Percentiles rank a stretch among this genome's conserved stretches.
Conservation (phyloP, 2,329 filamentous ascomycete genomes). For the Colletotrichum ledebouriae region DNA sequence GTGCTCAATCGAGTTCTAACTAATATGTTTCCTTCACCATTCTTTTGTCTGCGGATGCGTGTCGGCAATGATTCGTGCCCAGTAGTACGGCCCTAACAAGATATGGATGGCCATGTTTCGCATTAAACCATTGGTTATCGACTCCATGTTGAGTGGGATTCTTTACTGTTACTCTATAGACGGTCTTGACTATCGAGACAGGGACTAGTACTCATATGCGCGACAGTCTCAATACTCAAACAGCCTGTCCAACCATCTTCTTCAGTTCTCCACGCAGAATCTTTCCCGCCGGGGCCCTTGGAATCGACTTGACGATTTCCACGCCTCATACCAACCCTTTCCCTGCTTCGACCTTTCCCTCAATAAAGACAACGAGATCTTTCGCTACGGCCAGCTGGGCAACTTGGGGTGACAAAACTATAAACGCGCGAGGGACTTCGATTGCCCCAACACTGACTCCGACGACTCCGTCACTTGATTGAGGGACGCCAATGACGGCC, state of each 20-base stretch:
- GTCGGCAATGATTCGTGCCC: too few species aligned
- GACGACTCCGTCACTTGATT: not conserved
- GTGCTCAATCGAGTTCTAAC: too few species aligned
- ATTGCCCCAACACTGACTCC: not conserved
- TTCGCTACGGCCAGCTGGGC: not conserved
- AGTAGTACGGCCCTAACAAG: too few species aligned
- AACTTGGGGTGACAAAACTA: not conserved
- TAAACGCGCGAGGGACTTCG: not conserved
- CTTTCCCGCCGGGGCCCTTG: slow-evolving; percentile 1
- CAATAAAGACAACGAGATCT: not conserved
- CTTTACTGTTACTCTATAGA: too few species aligned
- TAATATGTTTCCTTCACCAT: too few species aligned
- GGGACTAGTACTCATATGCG: too few species aligned
- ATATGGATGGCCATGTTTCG: too few species aligned
- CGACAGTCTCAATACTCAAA: too few species aligned
- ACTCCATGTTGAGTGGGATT: too few species aligned
- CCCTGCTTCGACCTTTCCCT: not conserved
- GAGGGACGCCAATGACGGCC: not conserved
- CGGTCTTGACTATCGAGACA: too few species aligned
- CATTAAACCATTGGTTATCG: too few species aligned
- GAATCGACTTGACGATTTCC: not conserved
- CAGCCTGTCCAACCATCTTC: not conserved
- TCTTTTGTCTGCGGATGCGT: too few species aligned
- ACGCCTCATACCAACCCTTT: not conserved
- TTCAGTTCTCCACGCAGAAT: not conserved